Percentiles rank a stretch among this genome's conserved stretches.
Conservation (phyloP, 2,329 filamentous ascomycete species). For the Ceratocystis alfenasii region DNA sequence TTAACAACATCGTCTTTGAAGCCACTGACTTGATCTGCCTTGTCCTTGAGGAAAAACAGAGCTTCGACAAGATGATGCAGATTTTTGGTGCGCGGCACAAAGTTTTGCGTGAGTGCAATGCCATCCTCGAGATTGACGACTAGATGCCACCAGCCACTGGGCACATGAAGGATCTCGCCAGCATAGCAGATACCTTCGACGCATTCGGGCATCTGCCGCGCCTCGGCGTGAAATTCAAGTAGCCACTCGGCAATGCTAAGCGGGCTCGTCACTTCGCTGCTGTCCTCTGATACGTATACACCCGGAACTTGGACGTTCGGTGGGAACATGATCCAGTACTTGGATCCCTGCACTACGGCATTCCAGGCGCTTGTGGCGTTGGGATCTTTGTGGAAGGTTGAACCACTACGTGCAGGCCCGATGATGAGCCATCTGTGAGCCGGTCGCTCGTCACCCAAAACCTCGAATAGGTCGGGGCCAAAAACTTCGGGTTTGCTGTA, state of each 20-base stretch:
- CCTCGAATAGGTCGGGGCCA: constrained; percentile 71
- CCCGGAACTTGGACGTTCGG: constrained; percentile 68
- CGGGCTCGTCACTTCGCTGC: constrained; percentile 85
- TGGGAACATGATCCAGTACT: constrained; percentile 99
- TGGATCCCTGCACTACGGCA: constrained; percentile 74
- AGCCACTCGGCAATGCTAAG: constrained; percentile 97
- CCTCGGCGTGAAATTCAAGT: constrained; percentile 75
- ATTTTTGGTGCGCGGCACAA: constrained; percentile 56
- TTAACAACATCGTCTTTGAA: constrained; percentile 61
- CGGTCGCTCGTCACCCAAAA: constrained; percentile 65
- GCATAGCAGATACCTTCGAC: constrained; percentile 71
- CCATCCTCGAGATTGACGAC: constrained; percentile 79
- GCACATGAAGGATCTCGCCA: constrained; percentile 84
- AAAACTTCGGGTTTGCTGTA: constrained; percentile 82
- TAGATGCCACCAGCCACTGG: constrained; percentile 92
- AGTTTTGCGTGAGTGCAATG: constrained; percentile 90
- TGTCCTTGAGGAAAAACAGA: constrained; percentile 68
- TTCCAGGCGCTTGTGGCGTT: constrained; percentile 80
- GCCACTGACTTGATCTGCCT: constrained; percentile 74
- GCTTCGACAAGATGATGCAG: constrained; percentile 56
- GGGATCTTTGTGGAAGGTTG: constrained; percentile 83
- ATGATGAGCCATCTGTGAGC: constrained; percentile 89
- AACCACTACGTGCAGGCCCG: constrained; percentile 74
- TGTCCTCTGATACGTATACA: constrained; percentile 78
- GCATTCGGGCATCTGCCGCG: constrained; percentile 62